phyloP scores from a whole-genome alignment of 495 filamentous ascomycete genomes.

The Zalerion maritima region DNA sequence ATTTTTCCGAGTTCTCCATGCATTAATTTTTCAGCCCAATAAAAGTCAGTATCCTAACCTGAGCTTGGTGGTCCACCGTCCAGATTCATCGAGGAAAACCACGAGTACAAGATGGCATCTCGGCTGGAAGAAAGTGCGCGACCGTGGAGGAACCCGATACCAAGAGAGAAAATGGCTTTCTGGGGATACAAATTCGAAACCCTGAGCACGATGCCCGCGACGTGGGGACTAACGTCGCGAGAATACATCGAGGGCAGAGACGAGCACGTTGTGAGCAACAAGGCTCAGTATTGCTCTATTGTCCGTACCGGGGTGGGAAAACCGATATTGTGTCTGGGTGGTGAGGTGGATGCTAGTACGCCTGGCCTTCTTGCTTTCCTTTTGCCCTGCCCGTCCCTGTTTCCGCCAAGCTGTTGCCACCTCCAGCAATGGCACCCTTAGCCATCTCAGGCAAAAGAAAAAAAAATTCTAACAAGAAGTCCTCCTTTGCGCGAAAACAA shows the following conservation, averaged over 20 bases:
- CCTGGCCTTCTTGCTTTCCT: conserved; percentile 1
- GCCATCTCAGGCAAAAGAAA: too few species aligned
- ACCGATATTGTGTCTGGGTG: conserved; percentile 60
- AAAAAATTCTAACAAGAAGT: too few species aligned
- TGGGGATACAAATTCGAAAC: conserved; percentile 96
- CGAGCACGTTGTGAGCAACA: conserved; percentile 59
- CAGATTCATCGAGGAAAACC: conserved; percentile 91
- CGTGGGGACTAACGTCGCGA: conserved; percentile 55
- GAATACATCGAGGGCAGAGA: conserved; percentile 66
- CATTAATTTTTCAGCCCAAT: conserved; percentile 11
- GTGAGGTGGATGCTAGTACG: conserved; percentile 83
- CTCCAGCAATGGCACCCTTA: too few species aligned
- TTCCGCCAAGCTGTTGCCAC: not conserved
- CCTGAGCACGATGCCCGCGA: conserved; percentile 53
- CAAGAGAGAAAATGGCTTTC: conserved; percentile 33
- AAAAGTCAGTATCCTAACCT: too few species aligned
- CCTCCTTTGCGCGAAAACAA: too few species aligned
- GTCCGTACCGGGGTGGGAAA: conserved; percentile 75
- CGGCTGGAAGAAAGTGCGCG: conserved; percentile 36
- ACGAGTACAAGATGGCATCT: conserved; percentile 43
- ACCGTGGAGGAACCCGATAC: conserved; percentile 23
- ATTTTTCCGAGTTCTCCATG: conserved; percentile 4
- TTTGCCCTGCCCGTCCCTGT: not conserved
- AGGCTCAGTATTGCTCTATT: conserved; percentile 87
- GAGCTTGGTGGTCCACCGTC: conserved; percentile 1